Evolutionary conservation across 176 grass and related monocot genomes (phyloP), one percentile per base, ranked within the genome.

Genomic region (Eragrostis nindensis): DNA sequence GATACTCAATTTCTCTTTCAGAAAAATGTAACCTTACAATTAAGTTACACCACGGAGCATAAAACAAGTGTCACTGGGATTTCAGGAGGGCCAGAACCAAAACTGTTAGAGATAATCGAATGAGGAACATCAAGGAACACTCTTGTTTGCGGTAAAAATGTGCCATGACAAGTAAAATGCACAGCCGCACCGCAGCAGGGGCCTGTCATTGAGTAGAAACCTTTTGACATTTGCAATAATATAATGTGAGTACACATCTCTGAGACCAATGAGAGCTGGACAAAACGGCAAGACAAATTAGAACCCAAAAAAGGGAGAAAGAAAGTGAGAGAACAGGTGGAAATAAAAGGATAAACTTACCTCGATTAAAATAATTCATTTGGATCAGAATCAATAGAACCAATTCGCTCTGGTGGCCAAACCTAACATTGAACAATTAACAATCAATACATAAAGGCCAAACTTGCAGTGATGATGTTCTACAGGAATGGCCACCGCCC

Each of bases 321-420:
- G 11, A 19, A 24, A 59, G 56, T 12, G 22, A 59, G 56, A 52
- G 22, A 79, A 65, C 2, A 87, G 59, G 32, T 41, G 14, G 4
- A 11, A 50, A 71, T 29, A 36, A 25, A 21, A 64, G 6, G 36
- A 13, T 62, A 36, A 53, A 8, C 42, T 80, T 62, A 87, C 87
- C 84, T 75, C 12, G 27, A 25, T 68, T 66, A 66, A 41, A 29
- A 54, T 84, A 89, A 89, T 49, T 71, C 43, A 5, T 87, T 81
- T 75, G 73, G 44, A 56, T 73, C 77, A 70, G 77, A 61, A 69
- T 77, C 84, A 70, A 93, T 78, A 38, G 22, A 56, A 78, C 91
- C 91, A 78, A 89, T 68, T n/a, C 14, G 41, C 66, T 84, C 56
- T 13, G 44, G 53, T 59, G 91, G 91, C 87, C 84, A 93, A 52